A percentile compares a stretch with the other conserved stretches of the same genome.
These are phyloP conservation scores for Exophiala sideris DNA, from an alignment of 2,329 filamentous ascomycete genomes.

Conservation along the genomic window DNA sequence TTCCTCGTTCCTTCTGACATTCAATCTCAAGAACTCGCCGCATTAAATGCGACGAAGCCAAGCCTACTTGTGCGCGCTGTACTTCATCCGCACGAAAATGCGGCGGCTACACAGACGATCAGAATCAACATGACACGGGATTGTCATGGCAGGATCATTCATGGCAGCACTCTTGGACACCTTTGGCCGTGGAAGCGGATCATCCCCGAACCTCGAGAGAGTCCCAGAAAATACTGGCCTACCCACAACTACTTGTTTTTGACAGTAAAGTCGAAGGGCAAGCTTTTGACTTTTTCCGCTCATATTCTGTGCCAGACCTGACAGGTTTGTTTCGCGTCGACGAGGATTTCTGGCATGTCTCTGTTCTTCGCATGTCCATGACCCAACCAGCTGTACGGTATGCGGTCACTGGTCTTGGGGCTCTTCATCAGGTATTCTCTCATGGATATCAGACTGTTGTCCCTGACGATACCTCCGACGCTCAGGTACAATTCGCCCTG, in stretches of 20 bases:
- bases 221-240: neutral
- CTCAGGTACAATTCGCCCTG: conserved; percentile 6
- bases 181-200: neutral
- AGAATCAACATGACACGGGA: neutral
- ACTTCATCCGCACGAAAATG: conserved; percentile 4
- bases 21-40: neutral
- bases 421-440: conserved; percentile 6
- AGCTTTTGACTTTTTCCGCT: conserved; percentile 6
- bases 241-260: conserved; percentile 8
- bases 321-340: conserved; percentile 7
- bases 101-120: conserved; percentile 3
- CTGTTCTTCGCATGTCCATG: conserved; percentile 8
- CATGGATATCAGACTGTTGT: conserved; percentile 1
- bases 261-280: conserved; percentile 9
- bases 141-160: conserved; percentile 6
- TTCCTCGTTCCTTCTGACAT: neutral
- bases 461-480: conserved; percentile 5
- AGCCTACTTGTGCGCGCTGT: conserved; percentile 7
- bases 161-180: conserved; percentile 11
- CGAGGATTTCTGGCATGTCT: conserved; percentile 11
- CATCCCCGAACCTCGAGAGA: neutral
- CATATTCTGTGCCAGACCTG: conserved; percentile 5
- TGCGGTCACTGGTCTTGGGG: conserved; percentile 8
- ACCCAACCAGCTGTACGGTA: conserved; percentile 7
- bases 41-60: conserved; percentile 11